These are phyloP conservation scores for Aegilops sharonensis DNA, from an alignment of 176 grass and related monocot genomes.

Conservation along the genomic window DNA sequence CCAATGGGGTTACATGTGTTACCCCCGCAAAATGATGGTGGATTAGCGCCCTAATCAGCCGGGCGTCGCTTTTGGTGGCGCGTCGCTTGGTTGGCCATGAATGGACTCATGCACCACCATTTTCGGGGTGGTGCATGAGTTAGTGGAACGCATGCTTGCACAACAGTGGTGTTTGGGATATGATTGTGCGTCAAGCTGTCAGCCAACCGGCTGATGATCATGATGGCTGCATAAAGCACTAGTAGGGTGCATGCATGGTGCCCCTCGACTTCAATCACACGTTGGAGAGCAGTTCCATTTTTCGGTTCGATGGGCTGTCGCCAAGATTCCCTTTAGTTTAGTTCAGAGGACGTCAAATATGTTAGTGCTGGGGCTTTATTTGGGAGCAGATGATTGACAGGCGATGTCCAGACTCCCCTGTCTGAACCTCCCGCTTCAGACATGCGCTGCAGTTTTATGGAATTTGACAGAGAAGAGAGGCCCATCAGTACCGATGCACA, in stretches of 20 bases:
- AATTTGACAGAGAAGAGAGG: not conserved
- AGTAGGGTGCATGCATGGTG: not conserved
- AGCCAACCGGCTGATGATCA: slow-evolving; percentile 5
- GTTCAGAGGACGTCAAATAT: no score
- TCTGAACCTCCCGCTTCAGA: not conserved
- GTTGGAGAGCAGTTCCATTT: not conserved
- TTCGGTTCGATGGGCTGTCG: slow-evolving; percentile 11
- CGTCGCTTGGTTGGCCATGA: not conserved
- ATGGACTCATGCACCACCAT: not conserved
- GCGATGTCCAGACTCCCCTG: not conserved
- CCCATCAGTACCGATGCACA: not conserved
- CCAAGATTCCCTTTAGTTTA: not conserved
- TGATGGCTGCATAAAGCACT: not conserved
- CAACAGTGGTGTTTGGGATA: not conserved
- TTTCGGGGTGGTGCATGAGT: not conserved
- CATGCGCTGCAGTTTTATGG: not conserved
- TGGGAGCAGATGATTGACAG: not conserved
- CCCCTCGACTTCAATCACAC: slow-evolving; percentile 19
- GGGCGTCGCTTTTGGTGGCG: not conserved
- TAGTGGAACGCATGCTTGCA: slow-evolving; percentile 30
- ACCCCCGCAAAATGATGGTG: not conserved
- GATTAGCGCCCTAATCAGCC: slow-evolving; percentile 19
- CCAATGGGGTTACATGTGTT: not conserved
- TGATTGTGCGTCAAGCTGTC: slow-evolving; percentile 31
- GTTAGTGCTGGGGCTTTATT: not conserved